These are phyloP conservation scores for Rhizophagus sp. DNA, from an alignment of 192 early-diverging fungal genomes.

Conservation along the genomic window DNA sequence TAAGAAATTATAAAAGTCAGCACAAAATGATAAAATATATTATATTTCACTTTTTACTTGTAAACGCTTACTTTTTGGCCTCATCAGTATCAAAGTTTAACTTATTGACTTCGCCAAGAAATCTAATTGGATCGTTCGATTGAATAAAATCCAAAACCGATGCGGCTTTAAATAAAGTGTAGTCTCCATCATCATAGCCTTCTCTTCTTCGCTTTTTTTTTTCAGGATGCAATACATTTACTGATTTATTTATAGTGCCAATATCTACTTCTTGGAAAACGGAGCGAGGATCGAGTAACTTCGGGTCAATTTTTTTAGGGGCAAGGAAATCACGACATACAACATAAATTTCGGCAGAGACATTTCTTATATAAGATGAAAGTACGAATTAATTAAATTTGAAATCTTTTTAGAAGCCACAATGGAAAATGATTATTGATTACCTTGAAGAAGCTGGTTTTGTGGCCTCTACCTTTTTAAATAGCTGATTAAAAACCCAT, in stretches of 20 bases:
- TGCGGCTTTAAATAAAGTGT: slow-evolving; percentile 77
- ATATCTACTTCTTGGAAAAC: slow-evolving; percentile 93
- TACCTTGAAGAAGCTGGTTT: slow-evolving; percentile 88
- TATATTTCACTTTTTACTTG: slow-evolving; percentile 12
- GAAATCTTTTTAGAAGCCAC: background rate
- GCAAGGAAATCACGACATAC: slow-evolving; percentile 93
- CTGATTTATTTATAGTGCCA: slow-evolving; percentile 44
- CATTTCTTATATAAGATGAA: slow-evolving; percentile 61
- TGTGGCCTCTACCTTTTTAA: slow-evolving; percentile 95
- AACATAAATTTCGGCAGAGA: slow-evolving; percentile 99
- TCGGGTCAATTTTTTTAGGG: slow-evolving; percentile 93
- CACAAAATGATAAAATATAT: slow-evolving; percentile 8
- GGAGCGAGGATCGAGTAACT: slow-evolving; percentile 87
- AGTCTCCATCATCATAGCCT: slow-evolving; percentile 97
- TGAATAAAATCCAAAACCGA: slow-evolving; percentile 81
- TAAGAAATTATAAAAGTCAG: slow-evolving; percentile 17
- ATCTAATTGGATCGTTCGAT: slow-evolving; percentile 72
- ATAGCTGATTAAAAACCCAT: slow-evolving; percentile 98
- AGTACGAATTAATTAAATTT: background rate
- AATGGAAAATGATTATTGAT: background rate
- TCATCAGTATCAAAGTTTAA: slow-evolving; percentile 78
- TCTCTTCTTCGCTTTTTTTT: slow-evolving; percentile 90
- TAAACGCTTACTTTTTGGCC: slow-evolving; percentile 43
- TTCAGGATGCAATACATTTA: slow-evolving; percentile 90
- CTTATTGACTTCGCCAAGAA: slow-evolving; percentile 77